phyloP scores from a whole-genome alignment of 306 rosid species.

The Sindora glabra region DNA sequence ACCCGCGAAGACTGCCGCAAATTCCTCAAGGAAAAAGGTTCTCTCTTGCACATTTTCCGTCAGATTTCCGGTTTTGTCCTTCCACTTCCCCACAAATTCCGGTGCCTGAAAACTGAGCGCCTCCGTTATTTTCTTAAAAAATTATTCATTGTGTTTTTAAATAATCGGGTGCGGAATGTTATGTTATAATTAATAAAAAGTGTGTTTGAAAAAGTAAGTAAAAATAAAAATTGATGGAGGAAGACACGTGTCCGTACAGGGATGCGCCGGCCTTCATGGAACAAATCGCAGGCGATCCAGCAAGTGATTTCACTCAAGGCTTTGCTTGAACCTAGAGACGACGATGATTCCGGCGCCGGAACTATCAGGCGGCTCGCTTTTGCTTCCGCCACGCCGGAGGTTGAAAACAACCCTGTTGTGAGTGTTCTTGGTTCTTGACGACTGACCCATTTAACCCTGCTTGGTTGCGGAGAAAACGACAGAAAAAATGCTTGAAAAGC shows the following conservation, averaged over 20 bases:
- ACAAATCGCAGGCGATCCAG: conserved; percentile 99
- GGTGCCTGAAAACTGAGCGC: conserved; percentile 25
- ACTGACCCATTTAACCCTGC: not conserved
- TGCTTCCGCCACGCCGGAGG: conserved; percentile 27
- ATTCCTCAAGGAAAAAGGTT: conserved; percentile 91
- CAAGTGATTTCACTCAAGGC: conserved; percentile 98
- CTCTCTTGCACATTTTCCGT: not conserved
- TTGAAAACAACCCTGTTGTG: conserved; percentile 11
- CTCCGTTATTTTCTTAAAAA: conserved; percentile 10
- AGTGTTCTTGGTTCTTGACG: not conserved
- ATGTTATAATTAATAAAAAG: not conserved
- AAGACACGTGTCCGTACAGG: conserved; percentile 88
- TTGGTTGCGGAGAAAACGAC: not conserved
- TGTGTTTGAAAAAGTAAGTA: not conserved
- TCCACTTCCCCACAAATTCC: conserved; percentile 41
- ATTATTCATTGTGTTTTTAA: not conserved
- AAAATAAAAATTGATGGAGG: not conserved
- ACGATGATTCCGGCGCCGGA: conserved; percentile 54
- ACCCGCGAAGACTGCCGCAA: conserved; percentile 98
- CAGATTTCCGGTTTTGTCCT: conserved; percentile 25
- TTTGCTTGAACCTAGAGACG: conserved; percentile 68
- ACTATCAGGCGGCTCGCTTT: conserved; percentile 32
- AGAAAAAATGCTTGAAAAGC: not conserved
- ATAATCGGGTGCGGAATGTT: not conserved
- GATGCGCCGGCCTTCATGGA: conserved; percentile 99